Base-by-base conservation (phyloP, 192 early-diverging fungal species). In the Coemansia biformis region DNA sequence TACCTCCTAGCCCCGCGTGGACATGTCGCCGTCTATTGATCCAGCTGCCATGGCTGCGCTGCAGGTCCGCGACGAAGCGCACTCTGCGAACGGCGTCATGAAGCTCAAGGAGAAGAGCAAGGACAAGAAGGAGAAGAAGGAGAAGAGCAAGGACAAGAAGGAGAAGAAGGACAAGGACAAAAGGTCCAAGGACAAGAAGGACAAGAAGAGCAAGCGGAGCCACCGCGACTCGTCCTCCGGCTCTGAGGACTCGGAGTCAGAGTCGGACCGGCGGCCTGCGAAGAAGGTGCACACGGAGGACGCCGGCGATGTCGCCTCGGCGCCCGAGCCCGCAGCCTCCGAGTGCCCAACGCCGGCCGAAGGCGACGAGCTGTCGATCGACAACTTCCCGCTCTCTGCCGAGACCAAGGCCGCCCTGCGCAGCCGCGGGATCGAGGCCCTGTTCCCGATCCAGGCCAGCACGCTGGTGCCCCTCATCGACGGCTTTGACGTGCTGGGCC, bases 361-460 rank as follows among this genome's bases (percentile, higher is more conserved):
- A 8, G 45, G 57, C 22, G 45, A 64, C 41, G 67, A 79, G 42
- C 81, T 82, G 41, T 69, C 60, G 0, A 46, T 88, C 33, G 62
- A 65, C 58, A 77, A 70, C 38, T 88, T 84, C 59, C 71, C 78
- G 19, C 66, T 90, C 43, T 79, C 83, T 2, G 66, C 75, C 19
- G 63, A 80, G 14, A 93, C 90, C 17, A 51, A 89, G 38, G 69
- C 71, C 28, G 80, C 84, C 2, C 80, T 98, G 29, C 60, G 66
- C n/a, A 57, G 48, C 3, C 82, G 86, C 32, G 89, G 88, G 29
- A 86, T 96, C 46, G 80, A 79, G 17, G 71, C 83, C 6, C 78
- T 98, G 16, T 98, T 98, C 66, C 91, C 92, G 10, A 98, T 98
- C 38, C 94, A 98, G 68, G 91, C 92, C 23, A 88, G 86, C 46